Percentiles rank a stretch among this genome's conserved stretches.
phyloP scores from a whole-genome alignment of 2,329 filamentous ascomycete species.

The Xylaria sp. region DNA sequence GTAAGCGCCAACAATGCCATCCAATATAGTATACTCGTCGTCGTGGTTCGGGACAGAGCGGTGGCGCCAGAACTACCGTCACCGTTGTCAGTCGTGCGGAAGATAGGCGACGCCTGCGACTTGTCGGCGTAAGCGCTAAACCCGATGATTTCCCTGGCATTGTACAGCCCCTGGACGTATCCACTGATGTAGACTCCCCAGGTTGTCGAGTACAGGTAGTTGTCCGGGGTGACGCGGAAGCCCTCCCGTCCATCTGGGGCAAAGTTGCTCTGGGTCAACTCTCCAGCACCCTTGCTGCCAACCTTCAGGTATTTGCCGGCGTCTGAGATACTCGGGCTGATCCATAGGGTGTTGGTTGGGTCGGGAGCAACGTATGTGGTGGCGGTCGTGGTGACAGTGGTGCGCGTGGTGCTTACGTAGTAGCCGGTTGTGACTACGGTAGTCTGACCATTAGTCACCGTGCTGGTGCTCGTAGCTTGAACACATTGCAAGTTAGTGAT shows the following conservation, averaged over 20 bases:
- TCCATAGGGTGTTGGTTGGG: neutral
- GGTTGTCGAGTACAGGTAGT: neutral
- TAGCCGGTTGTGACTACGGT: neutral
- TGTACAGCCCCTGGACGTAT: neutral
- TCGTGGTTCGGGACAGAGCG: neutral
- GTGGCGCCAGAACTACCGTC: neutral
- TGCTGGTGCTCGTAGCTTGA: neutral
- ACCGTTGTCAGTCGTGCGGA: neutral
- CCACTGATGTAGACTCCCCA: neutral
- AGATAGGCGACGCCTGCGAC: neutral
- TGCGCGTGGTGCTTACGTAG: neutral
- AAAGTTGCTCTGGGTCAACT: neutral
- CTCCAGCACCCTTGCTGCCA: neutral
- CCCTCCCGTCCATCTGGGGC: neutral
- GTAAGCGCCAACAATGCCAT: too few relatives aligned
- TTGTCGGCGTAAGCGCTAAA: neutral
- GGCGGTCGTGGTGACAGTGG: neutral
- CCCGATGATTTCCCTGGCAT: neutral
- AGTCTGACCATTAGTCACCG: neutral
- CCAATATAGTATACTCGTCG: neutral
- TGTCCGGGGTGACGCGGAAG: neutral
- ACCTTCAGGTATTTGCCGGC: neutral
- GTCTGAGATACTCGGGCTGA: neutral
- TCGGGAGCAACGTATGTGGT: neutral
- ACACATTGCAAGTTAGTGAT: neutral